A percentile compares a stretch with the other conserved stretches of the same genome.
phyloP scores from a whole-genome alignment of 257 asterid species.

The Haberlea rhodopensis region DNA sequence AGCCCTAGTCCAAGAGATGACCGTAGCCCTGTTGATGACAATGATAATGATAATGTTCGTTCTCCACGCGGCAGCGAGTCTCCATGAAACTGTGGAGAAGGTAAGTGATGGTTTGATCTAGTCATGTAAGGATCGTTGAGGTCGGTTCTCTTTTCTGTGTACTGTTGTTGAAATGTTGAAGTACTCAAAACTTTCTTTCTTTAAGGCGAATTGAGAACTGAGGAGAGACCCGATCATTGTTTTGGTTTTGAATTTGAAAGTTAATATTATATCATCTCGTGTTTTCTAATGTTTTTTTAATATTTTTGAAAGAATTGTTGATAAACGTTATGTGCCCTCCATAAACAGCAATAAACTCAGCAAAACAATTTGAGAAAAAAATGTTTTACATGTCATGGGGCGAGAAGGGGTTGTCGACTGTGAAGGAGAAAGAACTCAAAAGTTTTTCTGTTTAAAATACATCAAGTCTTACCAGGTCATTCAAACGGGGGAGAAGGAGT shows the following conservation, averaged over 20 bases:
- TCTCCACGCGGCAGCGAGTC: constrained; percentile 68
- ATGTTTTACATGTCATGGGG: no score
- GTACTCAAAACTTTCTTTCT: neutral
- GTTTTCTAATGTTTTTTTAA: neutral
- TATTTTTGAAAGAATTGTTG: no score
- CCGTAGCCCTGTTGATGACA: constrained; percentile 44
- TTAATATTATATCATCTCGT: neutral
- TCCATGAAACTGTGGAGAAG: constrained; percentile 34
- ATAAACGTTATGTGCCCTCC: no score
- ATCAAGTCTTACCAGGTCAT: no score
- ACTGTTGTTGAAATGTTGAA: neutral
- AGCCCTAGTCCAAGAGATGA: constrained; percentile 56
- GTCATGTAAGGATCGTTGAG: neutral
- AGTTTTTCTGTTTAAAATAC: no score
- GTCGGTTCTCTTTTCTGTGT: neutral
- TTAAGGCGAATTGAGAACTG: neutral
- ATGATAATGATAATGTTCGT: constrained; percentile 43
- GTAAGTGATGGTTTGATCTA: neutral
- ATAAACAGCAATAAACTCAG: no score
- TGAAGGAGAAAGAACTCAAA: no score
- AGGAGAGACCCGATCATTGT: neutral
- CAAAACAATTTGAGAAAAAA: no score
- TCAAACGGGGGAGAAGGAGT: no score
- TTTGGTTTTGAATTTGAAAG: neutral
- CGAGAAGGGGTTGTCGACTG: no score